Conservation (phyloP, 2,329 filamentous ascomycete genomes). For the Phyllosticta capitalensis region DNA sequence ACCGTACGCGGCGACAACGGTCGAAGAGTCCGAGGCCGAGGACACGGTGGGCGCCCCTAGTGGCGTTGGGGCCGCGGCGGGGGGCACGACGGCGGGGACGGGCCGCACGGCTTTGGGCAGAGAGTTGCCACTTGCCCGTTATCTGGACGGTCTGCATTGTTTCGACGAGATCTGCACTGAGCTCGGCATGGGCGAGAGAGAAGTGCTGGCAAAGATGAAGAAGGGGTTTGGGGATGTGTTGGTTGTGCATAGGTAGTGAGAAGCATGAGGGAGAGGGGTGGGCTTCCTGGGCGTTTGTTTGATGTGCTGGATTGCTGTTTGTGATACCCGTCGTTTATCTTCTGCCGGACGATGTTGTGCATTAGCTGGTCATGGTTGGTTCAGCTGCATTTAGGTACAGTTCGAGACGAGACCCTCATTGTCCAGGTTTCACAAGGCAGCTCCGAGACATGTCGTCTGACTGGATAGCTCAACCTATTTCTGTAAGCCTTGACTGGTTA, state of each 20-base stretch:
- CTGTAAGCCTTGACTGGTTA: background rate
- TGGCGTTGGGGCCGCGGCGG: conserved; percentile 10
- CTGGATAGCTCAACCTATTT: background rate
- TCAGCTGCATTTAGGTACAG: background rate
- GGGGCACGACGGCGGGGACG: conserved; percentile 15
- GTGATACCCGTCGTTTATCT: background rate
- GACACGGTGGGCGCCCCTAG: conserved; percentile 1
- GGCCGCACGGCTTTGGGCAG: conserved; percentile 2
- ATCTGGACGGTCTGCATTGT: conserved; percentile 64
- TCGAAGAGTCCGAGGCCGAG: conserved; percentile 7
- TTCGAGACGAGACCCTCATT: background rate
- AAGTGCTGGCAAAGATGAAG: conserved; percentile 56
- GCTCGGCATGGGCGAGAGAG: conserved; percentile 57
- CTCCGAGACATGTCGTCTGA: background rate
- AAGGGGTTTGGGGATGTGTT: conserved; percentile 35
- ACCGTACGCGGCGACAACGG: background rate
- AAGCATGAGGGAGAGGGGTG: background rate
- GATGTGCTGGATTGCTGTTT: background rate
- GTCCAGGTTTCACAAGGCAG: background rate
- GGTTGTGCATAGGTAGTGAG: conserved; percentile 17
- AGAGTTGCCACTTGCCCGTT: conserved; percentile 48
- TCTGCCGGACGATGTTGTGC: background rate
- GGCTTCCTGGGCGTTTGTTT: background rate
- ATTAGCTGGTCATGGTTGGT: too few relatives aligned
- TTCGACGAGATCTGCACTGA: conserved; percentile 80